phyloP scores from a whole-genome alignment of 306 rosid species.

The Ormosia semicastrata region DNA sequence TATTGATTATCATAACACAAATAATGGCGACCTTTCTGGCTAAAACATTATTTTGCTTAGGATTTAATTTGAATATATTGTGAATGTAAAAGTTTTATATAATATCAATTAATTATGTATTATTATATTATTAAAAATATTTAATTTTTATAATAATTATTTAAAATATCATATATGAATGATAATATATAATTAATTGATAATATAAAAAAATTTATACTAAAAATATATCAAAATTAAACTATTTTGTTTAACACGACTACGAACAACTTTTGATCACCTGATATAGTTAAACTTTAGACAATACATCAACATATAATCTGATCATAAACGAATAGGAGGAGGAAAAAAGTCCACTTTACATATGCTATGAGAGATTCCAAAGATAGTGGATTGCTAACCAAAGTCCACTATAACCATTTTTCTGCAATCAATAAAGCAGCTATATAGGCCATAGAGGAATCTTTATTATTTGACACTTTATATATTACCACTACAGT shows the following conservation, averaged over 20 bases:
- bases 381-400: constrained; percentile 33
- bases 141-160: too few relatives aligned
- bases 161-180: too few relatives aligned
- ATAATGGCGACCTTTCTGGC: neutral
- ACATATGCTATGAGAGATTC: constrained; percentile 4
- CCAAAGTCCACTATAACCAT: constrained; percentile 28
- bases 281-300: neutral
- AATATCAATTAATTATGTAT: too few relatives aligned
- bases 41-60: neutral
- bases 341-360: neutral
- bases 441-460: neutral
- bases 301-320: neutral
- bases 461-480: neutral
- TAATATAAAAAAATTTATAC: too few relatives aligned
- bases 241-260: neutral
- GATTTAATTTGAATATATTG: too few relatives aligned
- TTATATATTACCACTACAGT: too few relatives aligned
- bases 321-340: neutral
- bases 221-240: too few relatives aligned
- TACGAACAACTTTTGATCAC: neutral
- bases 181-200: too few relatives aligned
- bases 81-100: too few relatives aligned
- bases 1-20: too few relatives aligned
- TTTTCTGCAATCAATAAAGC: neutral
- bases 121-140: too few relatives aligned